Evolutionary conservation across 371 early-diverging fungal species (phyloP).

Genomic region (Vittaforma corneae): DNA sequence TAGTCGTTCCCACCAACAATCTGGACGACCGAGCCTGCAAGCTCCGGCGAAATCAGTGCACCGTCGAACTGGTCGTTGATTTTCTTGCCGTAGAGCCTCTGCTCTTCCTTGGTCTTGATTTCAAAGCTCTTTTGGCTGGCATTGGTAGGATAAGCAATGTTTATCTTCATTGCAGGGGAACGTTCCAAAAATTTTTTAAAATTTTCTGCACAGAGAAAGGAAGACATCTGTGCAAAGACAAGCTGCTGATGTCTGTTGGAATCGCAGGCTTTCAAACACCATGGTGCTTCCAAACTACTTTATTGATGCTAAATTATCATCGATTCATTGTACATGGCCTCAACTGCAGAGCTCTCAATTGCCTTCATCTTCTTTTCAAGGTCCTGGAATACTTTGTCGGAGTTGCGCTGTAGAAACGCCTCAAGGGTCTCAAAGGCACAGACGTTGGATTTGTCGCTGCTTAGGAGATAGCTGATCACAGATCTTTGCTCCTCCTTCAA

Average conservation of each 20-base stretch:
- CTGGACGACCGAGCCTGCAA: constrained; percentile 92
- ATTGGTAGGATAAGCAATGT: constrained; percentile 93
- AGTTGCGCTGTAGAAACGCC: background rate
- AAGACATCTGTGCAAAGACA: too few relatives aligned
- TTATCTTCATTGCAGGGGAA: constrained; percentile 65
- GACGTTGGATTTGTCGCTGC: background rate
- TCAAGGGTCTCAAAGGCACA: background rate
- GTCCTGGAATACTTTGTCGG: background rate
- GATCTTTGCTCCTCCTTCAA: background rate
- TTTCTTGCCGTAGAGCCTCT: constrained; percentile 89
- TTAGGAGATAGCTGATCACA: background rate
- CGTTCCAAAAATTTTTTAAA: too few relatives aligned
- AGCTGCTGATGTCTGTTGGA: too few relatives aligned
- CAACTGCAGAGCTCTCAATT: background rate
- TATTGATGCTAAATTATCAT: too few relatives aligned
- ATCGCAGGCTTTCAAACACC: too few relatives aligned
- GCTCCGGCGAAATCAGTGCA: constrained; percentile 86
- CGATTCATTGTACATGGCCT: too few relatives aligned
- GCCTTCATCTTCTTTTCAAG: background rate
- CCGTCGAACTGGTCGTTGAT: constrained; percentile 87
- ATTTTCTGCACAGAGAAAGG: too few relatives aligned
- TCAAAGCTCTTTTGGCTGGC: constrained; percentile 93
- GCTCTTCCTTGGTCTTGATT: constrained; percentile 85
- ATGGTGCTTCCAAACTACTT: too few relatives aligned
- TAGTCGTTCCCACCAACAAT: constrained; percentile 98